These are phyloP conservation scores for Schwanniomyces yamadae DNA, from an alignment of 805 yeast species.

Conservation along the genomic window DNA sequence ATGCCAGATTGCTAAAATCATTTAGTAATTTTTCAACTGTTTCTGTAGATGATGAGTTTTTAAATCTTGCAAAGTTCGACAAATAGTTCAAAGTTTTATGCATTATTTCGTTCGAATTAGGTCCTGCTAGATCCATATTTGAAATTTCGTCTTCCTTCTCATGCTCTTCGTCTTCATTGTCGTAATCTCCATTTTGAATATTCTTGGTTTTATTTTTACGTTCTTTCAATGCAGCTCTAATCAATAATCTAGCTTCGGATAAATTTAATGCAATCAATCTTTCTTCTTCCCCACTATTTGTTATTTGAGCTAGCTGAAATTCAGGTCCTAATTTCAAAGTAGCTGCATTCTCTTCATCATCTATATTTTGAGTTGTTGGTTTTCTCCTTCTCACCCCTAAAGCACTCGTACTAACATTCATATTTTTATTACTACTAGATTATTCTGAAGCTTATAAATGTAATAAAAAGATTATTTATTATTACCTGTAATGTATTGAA, in stretches of 20 bases:
- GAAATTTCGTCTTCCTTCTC: conserved; percentile 46
- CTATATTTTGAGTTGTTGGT: conserved; percentile 55
- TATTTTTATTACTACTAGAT: conserved; percentile 23
- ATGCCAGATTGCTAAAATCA: conserved; percentile 54
- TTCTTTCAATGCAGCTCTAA: conserved; percentile 85
- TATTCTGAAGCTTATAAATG: no score
- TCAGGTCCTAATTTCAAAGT: conserved; percentile 88
- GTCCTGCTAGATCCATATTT: conserved; percentile 54
- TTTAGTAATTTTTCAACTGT: conserved; percentile 88
- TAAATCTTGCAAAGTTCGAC: conserved; percentile 82
- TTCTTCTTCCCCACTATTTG: conserved; percentile 75
- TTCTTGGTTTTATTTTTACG: conserved; percentile 38
- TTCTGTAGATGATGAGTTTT: conserved; percentile 87
- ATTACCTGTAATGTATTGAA: no score
- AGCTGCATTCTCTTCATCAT: conserved; percentile 92
- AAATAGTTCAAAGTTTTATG: conserved; percentile 89
- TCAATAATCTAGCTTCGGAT: conserved; percentile 85
- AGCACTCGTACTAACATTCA: conserved; percentile 90
- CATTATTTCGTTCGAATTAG: conserved; percentile 81
- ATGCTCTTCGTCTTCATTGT: conserved; percentile 36
- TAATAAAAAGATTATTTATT: no score
- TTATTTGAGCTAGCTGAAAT: conserved; percentile 75
- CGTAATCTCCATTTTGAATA: conserved; percentile 14
- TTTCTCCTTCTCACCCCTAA: conserved; percentile 79
- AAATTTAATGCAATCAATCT: conserved; percentile 82